Evolutionary conservation across 768 basidiomycete genomes (phyloP).

Genomic region (Amyloporia xantha): DNA sequence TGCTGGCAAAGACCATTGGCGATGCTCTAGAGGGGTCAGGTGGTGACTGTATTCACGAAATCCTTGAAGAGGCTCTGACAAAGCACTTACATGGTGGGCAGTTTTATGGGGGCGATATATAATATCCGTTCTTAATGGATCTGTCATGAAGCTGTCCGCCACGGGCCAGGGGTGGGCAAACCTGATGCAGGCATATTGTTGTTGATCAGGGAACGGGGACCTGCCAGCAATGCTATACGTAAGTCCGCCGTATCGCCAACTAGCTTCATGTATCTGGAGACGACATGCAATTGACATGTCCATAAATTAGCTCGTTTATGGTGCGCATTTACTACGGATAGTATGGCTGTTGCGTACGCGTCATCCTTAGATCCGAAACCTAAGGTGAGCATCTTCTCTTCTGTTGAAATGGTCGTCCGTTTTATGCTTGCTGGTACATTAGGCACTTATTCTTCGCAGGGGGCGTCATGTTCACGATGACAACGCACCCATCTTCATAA

Average conservation of each 20-base stretch:
- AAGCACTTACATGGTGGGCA: conserved; percentile 49
- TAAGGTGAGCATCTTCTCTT: conserved; percentile 42
- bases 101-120: too few relatives aligned
- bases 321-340: conserved; percentile 80
- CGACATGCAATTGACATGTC: too few relatives aligned
- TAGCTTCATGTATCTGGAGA: too few relatives aligned
- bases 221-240: conserved; percentile 23
- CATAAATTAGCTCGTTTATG: conserved; percentile 53
- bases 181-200: conserved; percentile 19
- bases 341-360: conserved; percentile 74
- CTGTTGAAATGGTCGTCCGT: background rate
- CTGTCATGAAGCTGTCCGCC: too few relatives aligned
- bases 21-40: conserved; percentile 31
- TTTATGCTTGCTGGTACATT: background rate
- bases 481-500: conserved; percentile 42
- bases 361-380: conserved; percentile 47
- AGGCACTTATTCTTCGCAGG: conserved; percentile 33
- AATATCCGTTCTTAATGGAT: too few relatives aligned
- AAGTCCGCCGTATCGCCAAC: too few relatives aligned
- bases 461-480: conserved; percentile 12
- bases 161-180: too few relatives aligned
- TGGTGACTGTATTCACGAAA: conserved; percentile 49
- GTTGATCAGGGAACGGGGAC: conserved; percentile 41
- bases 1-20: conserved; percentile 50
- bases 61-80: conserved; percentile 39